Conservation (phyloP, 2,329 filamentous ascomycete species). For the Thelonectria olida region DNA sequence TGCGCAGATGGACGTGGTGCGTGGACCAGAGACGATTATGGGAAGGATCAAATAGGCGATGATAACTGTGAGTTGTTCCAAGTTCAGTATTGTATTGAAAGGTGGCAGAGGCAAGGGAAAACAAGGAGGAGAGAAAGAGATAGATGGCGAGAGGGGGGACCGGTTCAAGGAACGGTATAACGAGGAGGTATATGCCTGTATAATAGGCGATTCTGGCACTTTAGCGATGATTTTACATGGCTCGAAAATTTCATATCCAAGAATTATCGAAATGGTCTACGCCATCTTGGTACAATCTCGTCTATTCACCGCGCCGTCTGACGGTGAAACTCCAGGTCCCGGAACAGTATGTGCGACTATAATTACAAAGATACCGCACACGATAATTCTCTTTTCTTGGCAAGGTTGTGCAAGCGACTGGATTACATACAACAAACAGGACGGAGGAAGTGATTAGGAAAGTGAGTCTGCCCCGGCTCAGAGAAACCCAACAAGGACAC, state of each 20-base stretch:
- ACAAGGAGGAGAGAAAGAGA: neutral
- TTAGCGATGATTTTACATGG: constrained; percentile 14
- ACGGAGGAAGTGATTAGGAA: constrained; percentile 7
- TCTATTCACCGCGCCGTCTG: neutral
- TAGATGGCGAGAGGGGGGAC: neutral
- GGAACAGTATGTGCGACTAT: neutral
- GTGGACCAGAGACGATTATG: constrained; percentile 93
- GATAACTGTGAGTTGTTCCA: constrained; percentile 13
- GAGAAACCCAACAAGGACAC: constrained; percentile 28
- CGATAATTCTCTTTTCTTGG: neutral
- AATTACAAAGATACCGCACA: constrained; percentile 10
- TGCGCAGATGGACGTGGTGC: constrained; percentile 83
- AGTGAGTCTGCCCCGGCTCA: neutral
- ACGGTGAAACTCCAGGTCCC: neutral
- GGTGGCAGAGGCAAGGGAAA: no score
- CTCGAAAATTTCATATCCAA: neutral
- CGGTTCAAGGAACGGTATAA: neutral
- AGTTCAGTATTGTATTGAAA: no score
- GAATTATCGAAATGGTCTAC: neutral
- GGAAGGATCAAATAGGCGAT: constrained; percentile 83
- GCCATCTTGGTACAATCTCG: constrained; percentile 2
- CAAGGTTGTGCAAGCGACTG: neutral
- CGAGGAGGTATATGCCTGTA: constrained; percentile 11
- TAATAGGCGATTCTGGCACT: constrained; percentile 14
- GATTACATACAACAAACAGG: constrained; percentile 20